Evolutionary conservation across 2,329 filamentous ascomycete species (phyloP).

Genomic region (Domatiomyces catenatus): DNA sequence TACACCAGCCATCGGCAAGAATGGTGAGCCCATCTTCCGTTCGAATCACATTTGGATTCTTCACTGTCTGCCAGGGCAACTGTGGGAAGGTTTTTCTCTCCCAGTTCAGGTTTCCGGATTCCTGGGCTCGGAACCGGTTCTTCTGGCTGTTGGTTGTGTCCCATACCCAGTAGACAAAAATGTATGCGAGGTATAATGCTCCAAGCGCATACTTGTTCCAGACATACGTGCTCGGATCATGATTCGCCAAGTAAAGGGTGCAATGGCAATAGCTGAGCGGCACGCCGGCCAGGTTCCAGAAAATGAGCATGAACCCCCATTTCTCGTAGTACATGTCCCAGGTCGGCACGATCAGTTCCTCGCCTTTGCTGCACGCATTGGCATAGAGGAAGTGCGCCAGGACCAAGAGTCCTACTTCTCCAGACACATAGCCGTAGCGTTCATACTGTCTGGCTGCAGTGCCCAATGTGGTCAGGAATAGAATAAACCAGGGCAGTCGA

Average conservation of each 20-base stretch:
- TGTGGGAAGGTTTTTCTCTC: slow-evolving; percentile 73
- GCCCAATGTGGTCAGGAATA: slow-evolving; percentile 62
- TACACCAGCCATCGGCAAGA: slow-evolving; percentile 72
- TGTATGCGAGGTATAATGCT: slow-evolving; percentile 53
- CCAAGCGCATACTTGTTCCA: slow-evolving; percentile 57
- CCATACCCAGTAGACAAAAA: slow-evolving; percentile 82
- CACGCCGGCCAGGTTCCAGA: slow-evolving; percentile 90
- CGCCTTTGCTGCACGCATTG: slow-evolving; percentile 81
- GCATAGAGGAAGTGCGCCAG: slow-evolving; percentile 87
- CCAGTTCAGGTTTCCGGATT: slow-evolving; percentile 48
- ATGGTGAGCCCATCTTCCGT: slow-evolving; percentile 61
- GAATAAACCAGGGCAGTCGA: slow-evolving; percentile 79
- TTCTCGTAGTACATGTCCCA: slow-evolving; percentile 98
- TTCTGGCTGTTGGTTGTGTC: slow-evolving; percentile 87
- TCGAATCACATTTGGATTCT: slow-evolving; percentile 65
- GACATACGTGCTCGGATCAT: slow-evolving; percentile 59
- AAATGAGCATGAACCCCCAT: slow-evolving; percentile 94
- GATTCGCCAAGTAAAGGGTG: slow-evolving; percentile 76
- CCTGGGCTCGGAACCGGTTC: slow-evolving; percentile 73
- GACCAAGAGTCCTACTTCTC: slow-evolving; percentile 69
- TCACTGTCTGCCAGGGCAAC: slow-evolving; percentile 70
- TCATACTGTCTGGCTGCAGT: slow-evolving; percentile 73
- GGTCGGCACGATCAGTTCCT: slow-evolving; percentile 76
- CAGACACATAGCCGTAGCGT: slow-evolving; percentile 67
- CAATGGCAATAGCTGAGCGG: slow-evolving; percentile 87